A percentile compares a stretch with the other conserved stretches of the same genome.
phyloP scores from a whole-genome alignment of 2,329 filamentous ascomycete genomes.

The Alternaria viburni region DNA sequence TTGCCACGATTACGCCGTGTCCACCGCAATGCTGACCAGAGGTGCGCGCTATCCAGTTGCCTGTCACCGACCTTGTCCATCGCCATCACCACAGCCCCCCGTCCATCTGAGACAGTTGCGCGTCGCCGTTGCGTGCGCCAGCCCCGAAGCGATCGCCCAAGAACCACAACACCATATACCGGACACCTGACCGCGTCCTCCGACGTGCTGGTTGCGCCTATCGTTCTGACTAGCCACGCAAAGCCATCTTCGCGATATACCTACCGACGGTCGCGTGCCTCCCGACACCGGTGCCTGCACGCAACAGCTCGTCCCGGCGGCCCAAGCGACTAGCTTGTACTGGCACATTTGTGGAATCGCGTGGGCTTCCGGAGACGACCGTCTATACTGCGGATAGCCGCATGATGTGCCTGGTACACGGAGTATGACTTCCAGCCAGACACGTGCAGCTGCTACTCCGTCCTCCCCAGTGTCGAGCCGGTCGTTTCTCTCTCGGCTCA shows the following conservation, averaged over 20 bases:
- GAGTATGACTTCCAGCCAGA: slow-evolving; percentile 50
- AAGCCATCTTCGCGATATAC: neutral
- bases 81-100: slow-evolving; percentile 25
- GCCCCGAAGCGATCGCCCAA: slow-evolving; percentile 22
- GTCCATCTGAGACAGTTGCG: slow-evolving; percentile 40
- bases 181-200: slow-evolving; percentile 11
- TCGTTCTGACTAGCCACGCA: neutral
- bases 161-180: slow-evolving; percentile 14
- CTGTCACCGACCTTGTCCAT: slow-evolving; percentile 14
- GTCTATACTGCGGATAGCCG: slow-evolving; percentile 41
- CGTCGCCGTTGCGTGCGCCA: slow-evolving; percentile 23
- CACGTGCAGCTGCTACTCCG: slow-evolving; percentile 39
- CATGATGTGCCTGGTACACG: slow-evolving; percentile 47
- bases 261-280: neutral
- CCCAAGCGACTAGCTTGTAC: neutral
- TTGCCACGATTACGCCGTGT: slow-evolving; percentile 28
- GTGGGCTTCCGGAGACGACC: slow-evolving; percentile 12
- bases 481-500: slow-evolving; percentile 61
- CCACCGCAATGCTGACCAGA: slow-evolving; percentile 42
- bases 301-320: neutral
- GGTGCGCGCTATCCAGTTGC: slow-evolving; percentile 29
- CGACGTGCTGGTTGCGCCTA: neutral
- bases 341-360: neutral
- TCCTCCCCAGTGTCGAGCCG: slow-evolving; percentile 35
- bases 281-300: neutral